phyloP scores from a whole-genome alignment of 495 filamentous ascomycete species.

The Daldinia caldariorum region DNA sequence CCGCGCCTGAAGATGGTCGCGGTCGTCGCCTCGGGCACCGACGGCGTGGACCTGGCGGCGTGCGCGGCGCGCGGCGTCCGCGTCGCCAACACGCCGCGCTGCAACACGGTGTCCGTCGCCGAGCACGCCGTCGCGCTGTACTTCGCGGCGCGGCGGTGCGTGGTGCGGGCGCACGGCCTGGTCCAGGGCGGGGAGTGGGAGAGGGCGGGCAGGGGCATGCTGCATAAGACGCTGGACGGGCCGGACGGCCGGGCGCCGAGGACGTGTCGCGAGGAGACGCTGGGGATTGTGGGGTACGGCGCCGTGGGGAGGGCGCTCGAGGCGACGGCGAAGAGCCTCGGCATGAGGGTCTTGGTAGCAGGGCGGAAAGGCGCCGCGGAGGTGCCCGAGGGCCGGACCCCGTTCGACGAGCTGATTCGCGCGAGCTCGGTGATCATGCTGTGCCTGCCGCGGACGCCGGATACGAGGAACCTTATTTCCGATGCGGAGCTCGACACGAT shows the following conservation, averaged over 20 bases:
- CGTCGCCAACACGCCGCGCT: constrained; percentile 59
- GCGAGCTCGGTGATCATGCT: constrained; percentile 61
- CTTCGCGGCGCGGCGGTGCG: constrained; percentile 61
- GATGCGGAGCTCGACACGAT: constrained; percentile 60
- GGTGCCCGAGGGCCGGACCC: constrained; percentile 50
- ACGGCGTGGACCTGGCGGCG: constrained; percentile 60
- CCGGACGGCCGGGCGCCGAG: constrained; percentile 52
- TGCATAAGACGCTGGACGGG: constrained; percentile 44
- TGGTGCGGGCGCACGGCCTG: constrained; percentile 52
- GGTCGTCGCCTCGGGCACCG: constrained; percentile 62
- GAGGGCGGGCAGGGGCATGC: constrained; percentile 44
- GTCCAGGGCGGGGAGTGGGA: constrained; percentile 49
- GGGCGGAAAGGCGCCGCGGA: constrained; percentile 55
- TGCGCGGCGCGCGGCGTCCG: constrained; percentile 55
- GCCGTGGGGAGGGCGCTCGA: constrained; percentile 57
- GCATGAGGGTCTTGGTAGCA: constrained; percentile 64
- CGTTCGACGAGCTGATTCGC: constrained; percentile 59
- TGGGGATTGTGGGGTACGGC: constrained; percentile 65
- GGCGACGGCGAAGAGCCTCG: constrained; percentile 49
- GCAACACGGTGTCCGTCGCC: constrained; percentile 62
- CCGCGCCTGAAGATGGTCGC: constrained; percentile 58
- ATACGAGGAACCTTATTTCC: constrained; percentile 59
- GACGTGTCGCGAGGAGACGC: constrained; percentile 53
- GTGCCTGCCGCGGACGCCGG: constrained; percentile 55
- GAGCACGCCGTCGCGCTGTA: constrained; percentile 66